A percentile compares a stretch with the other conserved stretches of the same genome.
phyloP scores from a whole-genome alignment of 441 rosid species.

The Hura crepitans region DNA sequence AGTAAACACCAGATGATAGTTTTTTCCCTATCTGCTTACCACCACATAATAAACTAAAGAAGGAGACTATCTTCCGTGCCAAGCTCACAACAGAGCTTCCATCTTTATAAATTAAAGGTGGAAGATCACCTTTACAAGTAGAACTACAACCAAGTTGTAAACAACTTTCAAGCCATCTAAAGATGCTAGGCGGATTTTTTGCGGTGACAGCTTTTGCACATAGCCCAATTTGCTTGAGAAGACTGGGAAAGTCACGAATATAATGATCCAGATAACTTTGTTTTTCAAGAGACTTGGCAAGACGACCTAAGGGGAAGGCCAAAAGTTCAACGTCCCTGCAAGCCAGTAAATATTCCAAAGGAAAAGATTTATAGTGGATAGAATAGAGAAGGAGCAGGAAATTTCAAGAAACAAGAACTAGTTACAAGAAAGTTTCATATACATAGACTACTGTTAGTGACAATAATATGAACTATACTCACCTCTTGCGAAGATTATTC shows the following conservation, averaged over 20 bases:
- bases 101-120: constrained; percentile 62
- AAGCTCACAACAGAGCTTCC: constrained; percentile 68
- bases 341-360: not conserved
- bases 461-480: constrained; percentile 28
- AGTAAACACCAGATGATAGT: constrained; percentile 74
- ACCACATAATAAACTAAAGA: constrained; percentile 82
- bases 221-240: constrained; percentile 42
- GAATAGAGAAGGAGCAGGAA: not conserved
- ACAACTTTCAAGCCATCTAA: constrained; percentile 89
- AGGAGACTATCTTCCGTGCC: constrained; percentile 81
- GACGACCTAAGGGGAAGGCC: constrained; percentile 59
- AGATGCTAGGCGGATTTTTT: constrained; percentile 72
- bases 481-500: constrained; percentile 91
- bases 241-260: constrained; percentile 86
- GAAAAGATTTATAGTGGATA: not conserved
- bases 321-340: constrained; percentile 86
- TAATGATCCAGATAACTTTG: constrained; percentile 83
- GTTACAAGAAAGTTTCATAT: not conserved
- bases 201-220: constrained; percentile 35
- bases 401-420: constrained; percentile 1
- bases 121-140: constrained; percentile 58
- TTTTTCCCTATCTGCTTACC: constrained; percentile 61
- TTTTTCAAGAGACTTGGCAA: constrained; percentile 75
- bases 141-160: constrained; percentile 61
- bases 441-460: not conserved